Conservation (phyloP, 2,329 filamentous ascomycete species). For the Trichoderma pleuroti region DNA sequence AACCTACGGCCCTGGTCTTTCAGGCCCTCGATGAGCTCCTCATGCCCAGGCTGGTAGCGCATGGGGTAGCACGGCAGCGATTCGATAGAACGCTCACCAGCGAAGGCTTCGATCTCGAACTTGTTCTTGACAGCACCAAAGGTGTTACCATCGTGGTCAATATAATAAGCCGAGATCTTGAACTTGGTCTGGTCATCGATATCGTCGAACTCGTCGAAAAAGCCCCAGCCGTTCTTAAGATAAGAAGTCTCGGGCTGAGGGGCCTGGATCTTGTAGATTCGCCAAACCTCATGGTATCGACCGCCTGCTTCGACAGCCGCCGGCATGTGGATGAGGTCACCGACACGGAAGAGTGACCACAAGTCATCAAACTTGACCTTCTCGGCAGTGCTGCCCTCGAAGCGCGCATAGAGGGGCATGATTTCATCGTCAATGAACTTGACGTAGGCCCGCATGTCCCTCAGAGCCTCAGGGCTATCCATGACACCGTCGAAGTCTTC, state of each 20-base stretch:
- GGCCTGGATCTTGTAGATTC: conserved; percentile 34
- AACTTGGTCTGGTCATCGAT: conserved; percentile 34
- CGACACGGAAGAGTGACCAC: conserved; percentile 40
- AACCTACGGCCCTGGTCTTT: conserved; percentile 35
- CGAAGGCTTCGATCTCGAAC: conserved; percentile 37
- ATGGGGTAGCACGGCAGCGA: conserved; percentile 39
- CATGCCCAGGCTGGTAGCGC: conserved; percentile 36
- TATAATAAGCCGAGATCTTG: conserved; percentile 39
- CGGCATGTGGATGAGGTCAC: conserved; percentile 42
- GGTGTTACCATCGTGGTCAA: conserved; percentile 40
- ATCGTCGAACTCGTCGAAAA: conserved; percentile 35
- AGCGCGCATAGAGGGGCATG: conserved; percentile 34
- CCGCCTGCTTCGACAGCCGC: conserved; percentile 33
- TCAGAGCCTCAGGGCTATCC: conserved; percentile 38
- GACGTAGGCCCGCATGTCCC: conserved; percentile 43
- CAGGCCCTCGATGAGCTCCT: conserved; percentile 34
- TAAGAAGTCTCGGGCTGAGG: conserved; percentile 32
- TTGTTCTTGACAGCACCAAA: conserved; percentile 38
- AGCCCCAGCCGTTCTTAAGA: conserved; percentile 34
- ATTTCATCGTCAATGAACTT: conserved; percentile 43
- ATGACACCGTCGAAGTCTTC: conserved; percentile 36
- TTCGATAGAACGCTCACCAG: conserved; percentile 37
- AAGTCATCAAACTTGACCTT: conserved; percentile 41
- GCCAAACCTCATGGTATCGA: conserved; percentile 40
- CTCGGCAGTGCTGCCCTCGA: conserved; percentile 28